Percentiles rank a stretch among this genome's conserved stretches.
Conservation (phyloP, 768 basidiomycete genomes). For the Termitomyces sp. region DNA sequence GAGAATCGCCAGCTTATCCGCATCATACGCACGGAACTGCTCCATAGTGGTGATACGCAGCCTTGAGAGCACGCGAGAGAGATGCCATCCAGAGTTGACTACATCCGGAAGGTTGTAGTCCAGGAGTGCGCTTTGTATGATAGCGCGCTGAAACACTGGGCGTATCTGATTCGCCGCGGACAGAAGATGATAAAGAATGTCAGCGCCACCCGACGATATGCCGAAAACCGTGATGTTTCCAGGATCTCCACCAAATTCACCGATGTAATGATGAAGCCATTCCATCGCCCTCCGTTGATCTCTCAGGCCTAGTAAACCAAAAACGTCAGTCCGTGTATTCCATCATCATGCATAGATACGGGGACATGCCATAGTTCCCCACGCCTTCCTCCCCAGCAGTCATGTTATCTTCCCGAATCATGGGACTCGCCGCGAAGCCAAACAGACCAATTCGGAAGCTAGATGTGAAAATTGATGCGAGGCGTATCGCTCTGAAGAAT, state of each 20-base stretch:
- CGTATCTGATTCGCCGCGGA: conserved; percentile 54
- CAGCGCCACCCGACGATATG: conserved; percentile 46
- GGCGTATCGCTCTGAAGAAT: neutral
- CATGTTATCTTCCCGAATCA: conserved; percentile 64
- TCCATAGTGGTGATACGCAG: conserved; percentile 51
- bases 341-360: neutral
- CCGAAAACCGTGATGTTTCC: conserved; percentile 51
- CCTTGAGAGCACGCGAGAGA: conserved; percentile 57
- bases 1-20: conserved; percentile 51
- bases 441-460: conserved; percentile 77
- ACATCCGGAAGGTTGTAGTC: conserved; percentile 60
- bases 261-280: conserved; percentile 58
- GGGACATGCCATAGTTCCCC: conserved; percentile 66
- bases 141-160: conserved; percentile 68
- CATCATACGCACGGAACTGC: conserved; percentile 55
- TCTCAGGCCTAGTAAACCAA: conserved; percentile 40
- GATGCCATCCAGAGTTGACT: conserved; percentile 56
- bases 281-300: conserved; percentile 63
- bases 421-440: conserved; percentile 66
- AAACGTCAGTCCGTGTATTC: conserved; percentile 4
- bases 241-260: conserved; percentile 65
- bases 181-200: conserved; percentile 58
- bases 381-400: conserved; percentile 62
- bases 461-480: neutral
- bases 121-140: conserved; percentile 68